These are phyloP conservation scores for Passalora sequoiae DNA, from an alignment of 2,329 filamentous ascomycete genomes.

Conservation along the genomic window DNA sequence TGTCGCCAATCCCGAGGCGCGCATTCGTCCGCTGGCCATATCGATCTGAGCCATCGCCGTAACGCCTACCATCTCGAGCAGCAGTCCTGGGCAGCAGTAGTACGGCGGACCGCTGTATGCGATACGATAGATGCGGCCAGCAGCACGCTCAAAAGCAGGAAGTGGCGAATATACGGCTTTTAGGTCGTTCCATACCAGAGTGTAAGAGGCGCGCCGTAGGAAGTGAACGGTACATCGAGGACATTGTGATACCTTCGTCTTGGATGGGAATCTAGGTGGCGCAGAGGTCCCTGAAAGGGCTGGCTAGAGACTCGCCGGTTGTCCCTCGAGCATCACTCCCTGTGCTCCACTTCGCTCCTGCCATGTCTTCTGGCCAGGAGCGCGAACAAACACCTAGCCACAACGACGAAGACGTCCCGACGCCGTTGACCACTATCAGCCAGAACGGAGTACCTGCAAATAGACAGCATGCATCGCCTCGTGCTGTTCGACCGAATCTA, in stretches of 20 bases:
- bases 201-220: too few species aligned
- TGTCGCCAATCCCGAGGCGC: background rate
- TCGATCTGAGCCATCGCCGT: background rate
- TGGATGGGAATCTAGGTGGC: slow-evolving; percentile 7
- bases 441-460: background rate
- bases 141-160: background rate
- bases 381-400: slow-evolving; percentile 7
- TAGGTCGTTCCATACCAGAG: slow-evolving; percentile 17
- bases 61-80: background rate
- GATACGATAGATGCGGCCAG: slow-evolving; percentile 5
- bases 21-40: background rate
- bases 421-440: background rate
- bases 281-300: slow-evolving; percentile 5
- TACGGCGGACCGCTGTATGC: background rate
- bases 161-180: slow-evolving; percentile 17
- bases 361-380: slow-evolving; percentile 7
- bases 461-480: background rate
- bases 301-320: background rate
- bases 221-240: too few species aligned
- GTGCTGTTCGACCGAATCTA: background rate
- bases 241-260: too few species aligned
- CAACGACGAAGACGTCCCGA: background rate
- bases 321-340: background rate
- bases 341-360: too few species aligned
- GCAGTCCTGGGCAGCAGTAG: background rate